Evolutionary conservation across 2,329 filamentous ascomycete genomes (phyloP).

Genomic region (Aspergillus proliferans): DNA sequence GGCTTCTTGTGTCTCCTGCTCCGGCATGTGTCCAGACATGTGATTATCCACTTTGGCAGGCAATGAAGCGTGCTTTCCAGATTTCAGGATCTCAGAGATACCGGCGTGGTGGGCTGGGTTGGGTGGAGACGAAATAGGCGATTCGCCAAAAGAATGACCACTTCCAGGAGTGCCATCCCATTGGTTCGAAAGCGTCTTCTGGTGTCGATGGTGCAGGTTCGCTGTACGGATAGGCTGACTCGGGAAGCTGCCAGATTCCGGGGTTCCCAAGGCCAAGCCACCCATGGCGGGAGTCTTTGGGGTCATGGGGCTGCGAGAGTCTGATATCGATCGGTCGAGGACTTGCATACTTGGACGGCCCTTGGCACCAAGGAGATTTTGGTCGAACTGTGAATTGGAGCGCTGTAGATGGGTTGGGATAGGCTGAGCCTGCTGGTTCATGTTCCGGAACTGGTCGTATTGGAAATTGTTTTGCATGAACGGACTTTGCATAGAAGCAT

Average conservation of each 20-base stretch:
- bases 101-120: slow-evolving; percentile 56
- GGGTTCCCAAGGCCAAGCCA: slow-evolving; percentile 63
- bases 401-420: slow-evolving; percentile 30
- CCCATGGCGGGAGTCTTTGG: slow-evolving; percentile 76
- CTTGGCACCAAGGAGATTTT: slow-evolving; percentile 56
- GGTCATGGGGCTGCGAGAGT: slow-evolving; percentile 72
- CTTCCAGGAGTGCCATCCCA: slow-evolving; percentile 86
- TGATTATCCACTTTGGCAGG: slow-evolving; percentile 71
- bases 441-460: slow-evolving; percentile 66
- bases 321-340: slow-evolving; percentile 68
- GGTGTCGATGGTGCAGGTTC: slow-evolving; percentile 56
- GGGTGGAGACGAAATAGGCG: slow-evolving; percentile 75
- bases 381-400: slow-evolving; percentile 42
- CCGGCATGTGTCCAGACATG: slow-evolving; percentile 33
- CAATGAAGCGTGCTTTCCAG: slow-evolving; percentile 78
- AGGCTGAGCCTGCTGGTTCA: slow-evolving; percentile 49
- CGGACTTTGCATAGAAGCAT: slow-evolving; percentile 86
- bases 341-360: slow-evolving; percentile 55
- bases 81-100: slow-evolving; percentile 80
- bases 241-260: slow-evolving; percentile 66
- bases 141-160: slow-evolving; percentile 78
- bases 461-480: slow-evolving; percentile 71
- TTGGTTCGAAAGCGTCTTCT: slow-evolving; percentile 79
- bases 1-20: slow-evolving; percentile 77
- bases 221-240: slow-evolving; percentile 71